Percentiles rank a stretch among this genome's conserved stretches.
phyloP scores from a whole-genome alignment of 202 grass and related monocot species.

The Schoenoplectus triqueter region DNA sequence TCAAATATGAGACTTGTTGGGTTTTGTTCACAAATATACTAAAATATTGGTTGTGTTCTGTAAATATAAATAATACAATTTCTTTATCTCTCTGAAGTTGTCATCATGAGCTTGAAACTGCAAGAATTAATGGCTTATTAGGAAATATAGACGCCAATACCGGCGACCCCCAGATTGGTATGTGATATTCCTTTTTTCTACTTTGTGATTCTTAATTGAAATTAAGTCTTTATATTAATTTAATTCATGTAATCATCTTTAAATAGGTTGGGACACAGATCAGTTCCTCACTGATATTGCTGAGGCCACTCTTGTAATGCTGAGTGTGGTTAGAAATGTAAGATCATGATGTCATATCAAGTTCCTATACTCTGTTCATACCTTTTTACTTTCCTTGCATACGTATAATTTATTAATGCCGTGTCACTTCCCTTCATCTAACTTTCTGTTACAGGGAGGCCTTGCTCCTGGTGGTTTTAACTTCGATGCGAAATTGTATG shows the following conservation, averaged over 20 bases:
- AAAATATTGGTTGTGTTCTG: neutral
- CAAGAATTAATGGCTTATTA: constrained; percentile 80
- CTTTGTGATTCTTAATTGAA: constrained; percentile 19
- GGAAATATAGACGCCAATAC: constrained; percentile 98
- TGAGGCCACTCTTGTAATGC: constrained; percentile 93
- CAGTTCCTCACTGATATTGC: constrained; percentile 94
- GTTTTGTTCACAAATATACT: neutral
- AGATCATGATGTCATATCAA: constrained; percentile 42
- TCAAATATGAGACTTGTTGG: neutral
- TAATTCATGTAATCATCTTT: constrained; percentile 12
- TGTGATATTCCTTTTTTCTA: constrained; percentile 33
- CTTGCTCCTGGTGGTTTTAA: constrained; percentile 98
- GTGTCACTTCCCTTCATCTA: constrained; percentile 16
- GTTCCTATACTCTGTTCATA: neutral
- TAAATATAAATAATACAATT: neutral
- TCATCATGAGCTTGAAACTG: constrained; percentile 96
- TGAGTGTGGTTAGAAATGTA: constrained; percentile 98
- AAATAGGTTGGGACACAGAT: constrained; percentile 95
- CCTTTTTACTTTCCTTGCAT: neutral
- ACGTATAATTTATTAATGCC: constrained; percentile 39
- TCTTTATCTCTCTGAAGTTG: constrained; percentile 57
- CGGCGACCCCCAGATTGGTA: constrained; percentile 93
- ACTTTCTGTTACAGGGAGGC: constrained; percentile 59
- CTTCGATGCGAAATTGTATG: constrained; percentile 97
- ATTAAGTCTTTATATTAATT: constrained; percentile 1